These are phyloP conservation scores for Ascoidea asiatica DNA, from an alignment of 805 yeast genomes.

Conservation along the genomic window DNA sequence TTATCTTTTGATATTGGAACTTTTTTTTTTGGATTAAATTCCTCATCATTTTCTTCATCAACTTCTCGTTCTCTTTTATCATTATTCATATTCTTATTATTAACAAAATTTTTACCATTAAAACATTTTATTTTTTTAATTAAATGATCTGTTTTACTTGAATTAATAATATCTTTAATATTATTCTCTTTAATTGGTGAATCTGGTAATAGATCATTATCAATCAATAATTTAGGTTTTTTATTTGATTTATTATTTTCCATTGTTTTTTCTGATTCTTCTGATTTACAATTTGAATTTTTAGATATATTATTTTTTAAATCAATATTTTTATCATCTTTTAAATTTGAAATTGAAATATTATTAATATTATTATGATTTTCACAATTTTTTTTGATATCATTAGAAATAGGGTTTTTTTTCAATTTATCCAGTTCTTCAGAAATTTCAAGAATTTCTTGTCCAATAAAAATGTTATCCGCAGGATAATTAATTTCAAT, in stretches of 20 bases:
- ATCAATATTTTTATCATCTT: background rate
- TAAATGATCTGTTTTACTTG: background rate
- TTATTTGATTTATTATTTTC: background rate
- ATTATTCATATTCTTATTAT: background rate
- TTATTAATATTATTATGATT: background rate
- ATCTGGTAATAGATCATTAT: slow-evolving; percentile 6
- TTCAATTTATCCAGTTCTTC: background rate
- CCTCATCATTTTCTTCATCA: background rate
- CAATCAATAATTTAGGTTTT: slow-evolving; percentile 1
- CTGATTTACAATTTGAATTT: background rate
- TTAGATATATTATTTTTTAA: background rate
- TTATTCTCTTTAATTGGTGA: background rate
- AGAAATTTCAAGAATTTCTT: slow-evolving; percentile 3
- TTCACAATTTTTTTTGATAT: background rate
- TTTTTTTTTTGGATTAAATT: too few relatives aligned
- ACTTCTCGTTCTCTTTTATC: background rate
- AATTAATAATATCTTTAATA: background rate
- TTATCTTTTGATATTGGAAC: background rate
- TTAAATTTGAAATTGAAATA: background rate
- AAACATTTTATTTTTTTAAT: too few relatives aligned
- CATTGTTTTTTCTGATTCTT: background rate
- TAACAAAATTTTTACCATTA: background rate
- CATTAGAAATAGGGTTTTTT: background rate
- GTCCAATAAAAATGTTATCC: slow-evolving; percentile 2
- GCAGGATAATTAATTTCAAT: background rate